Base-by-base conservation (phyloP, 257 asterid genomes). In the Fraxinus americana region DNA sequence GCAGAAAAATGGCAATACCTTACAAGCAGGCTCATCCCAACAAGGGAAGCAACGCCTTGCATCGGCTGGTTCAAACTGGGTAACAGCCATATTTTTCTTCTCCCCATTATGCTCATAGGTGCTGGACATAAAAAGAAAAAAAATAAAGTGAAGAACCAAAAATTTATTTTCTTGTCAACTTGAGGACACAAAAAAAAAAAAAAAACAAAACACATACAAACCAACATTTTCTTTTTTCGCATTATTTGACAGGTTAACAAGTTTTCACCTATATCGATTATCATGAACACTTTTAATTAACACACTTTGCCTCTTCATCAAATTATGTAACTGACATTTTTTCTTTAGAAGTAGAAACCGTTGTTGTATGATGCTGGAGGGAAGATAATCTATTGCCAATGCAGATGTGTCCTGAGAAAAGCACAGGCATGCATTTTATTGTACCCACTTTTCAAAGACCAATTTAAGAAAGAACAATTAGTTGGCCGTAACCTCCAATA, bases 1-100 rank as follows among this genome's bases (percentile, higher is more conserved):
- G n/a, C 73, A 72, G 39, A 78, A 36, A 59, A 71, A 78, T 72
- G 34, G 36, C 54, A 80, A 76, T 84, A 94, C 98, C 98, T 94
- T 94, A 80, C 89, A 89, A 86, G 97, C 93, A 69, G 98, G 98
- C 80, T 94, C 98, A 87, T 94, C 98, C 98, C 97, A 94, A 83
- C 98, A 94, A 25, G 98, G 98, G 86, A 94, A 94, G 86, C 98
- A 94, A 27, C 97, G 87, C 81, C 98, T 90, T 23, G 98, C 97
- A 87, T 94, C 98, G 57, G 98, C 98, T 78, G 98, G 98, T 82
- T 94, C 98, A 73, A 94, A 94, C 81, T 94, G 98, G 2, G 98
- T 94, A 36, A 94, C 98, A 71, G 98, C 98, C 97, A 94, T 94
- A 79, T 92, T 94, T 88, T 88, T 94, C 84, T 85, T 92, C 89